Evolutionary conservation across 2,329 filamentous ascomycete genomes (phyloP).

Genomic region (Phyllosticta paracitricarpa): DNA sequence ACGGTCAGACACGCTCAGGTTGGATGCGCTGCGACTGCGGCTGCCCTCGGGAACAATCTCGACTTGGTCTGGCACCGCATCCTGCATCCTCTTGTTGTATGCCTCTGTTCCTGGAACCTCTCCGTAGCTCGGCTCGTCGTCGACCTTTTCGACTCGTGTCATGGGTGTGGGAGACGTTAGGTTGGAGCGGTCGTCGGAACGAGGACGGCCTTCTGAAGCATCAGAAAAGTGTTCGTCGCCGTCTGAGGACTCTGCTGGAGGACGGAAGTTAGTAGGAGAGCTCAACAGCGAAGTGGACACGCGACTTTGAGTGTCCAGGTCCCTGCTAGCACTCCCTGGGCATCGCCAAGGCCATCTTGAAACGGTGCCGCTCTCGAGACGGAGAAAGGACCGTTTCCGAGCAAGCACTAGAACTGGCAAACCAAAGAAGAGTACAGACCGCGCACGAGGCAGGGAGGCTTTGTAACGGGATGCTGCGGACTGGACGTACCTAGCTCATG

Average conservation of each 20-base stretch:
- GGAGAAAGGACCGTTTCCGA: neutral
- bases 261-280: constrained; percentile 12
- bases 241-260: constrained; percentile 33
- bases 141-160: constrained; percentile 54
- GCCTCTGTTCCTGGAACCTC: constrained; percentile 48
- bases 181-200: constrained; percentile 27
- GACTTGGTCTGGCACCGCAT: constrained; percentile 55
- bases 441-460: neutral
- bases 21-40: constrained; percentile 29
- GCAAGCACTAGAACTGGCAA: neutral
- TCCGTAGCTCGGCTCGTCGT: constrained; percentile 48
- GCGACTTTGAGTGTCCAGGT: neutral
- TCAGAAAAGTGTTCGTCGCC: constrained; percentile 57
- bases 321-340: neutral
- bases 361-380: neutral
- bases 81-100: constrained; percentile 47
- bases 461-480: neutral
- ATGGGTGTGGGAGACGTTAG: constrained; percentile 46
- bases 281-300: neutral
- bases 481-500: constrained; percentile 43
- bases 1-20: constrained; percentile 33
- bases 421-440: neutral
- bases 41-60: constrained; percentile 42
- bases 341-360: neutral
- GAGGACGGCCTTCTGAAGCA: constrained; percentile 47